Percentiles rank a stretch among this genome's conserved stretches.
These are phyloP conservation scores for Cichorium intybus DNA, from an alignment of 140 eudicot species.

Conservation along the genomic window DNA sequence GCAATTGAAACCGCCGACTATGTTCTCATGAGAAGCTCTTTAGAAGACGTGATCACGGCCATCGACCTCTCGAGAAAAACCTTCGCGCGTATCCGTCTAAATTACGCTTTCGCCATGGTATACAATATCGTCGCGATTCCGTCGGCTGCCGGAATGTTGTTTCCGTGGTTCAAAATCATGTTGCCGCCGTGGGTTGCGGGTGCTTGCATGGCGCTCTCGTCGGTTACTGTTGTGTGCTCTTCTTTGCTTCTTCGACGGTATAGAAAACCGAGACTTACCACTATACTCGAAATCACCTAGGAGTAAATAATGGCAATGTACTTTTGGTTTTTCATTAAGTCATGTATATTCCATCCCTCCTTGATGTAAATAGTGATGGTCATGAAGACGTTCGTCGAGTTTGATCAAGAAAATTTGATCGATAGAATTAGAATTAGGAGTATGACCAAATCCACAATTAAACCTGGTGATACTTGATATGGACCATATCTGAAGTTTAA, in stretches of 20 bases:
- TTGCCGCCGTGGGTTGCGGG: slow-evolving; percentile 97
- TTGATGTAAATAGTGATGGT: slow-evolving; percentile 7
- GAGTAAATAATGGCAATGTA: slow-evolving; percentile 35
- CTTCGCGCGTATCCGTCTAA: slow-evolving; percentile 58
- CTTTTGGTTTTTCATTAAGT: not conserved
- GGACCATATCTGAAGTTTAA: too few relatives aligned
- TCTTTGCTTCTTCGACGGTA: slow-evolving; percentile 80
- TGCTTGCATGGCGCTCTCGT: slow-evolving; percentile 90
- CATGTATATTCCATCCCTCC: slow-evolving; percentile 4
- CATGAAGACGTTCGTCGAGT: not conserved
- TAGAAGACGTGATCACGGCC: slow-evolving; percentile 93
- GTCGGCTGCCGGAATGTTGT: slow-evolving; percentile 67
- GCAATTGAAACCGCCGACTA: slow-evolving; percentile 94
- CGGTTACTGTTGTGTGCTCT: slow-evolving; percentile 87
- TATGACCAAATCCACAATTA: too few relatives aligned
- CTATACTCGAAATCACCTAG: slow-evolving; percentile 64
- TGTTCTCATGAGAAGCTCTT: slow-evolving; percentile 72
- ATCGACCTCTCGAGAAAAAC: slow-evolving; percentile 91
- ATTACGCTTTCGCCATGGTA: slow-evolving; percentile 80
- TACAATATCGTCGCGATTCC: slow-evolving; percentile 76
- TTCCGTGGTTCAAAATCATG: slow-evolving; percentile 54
- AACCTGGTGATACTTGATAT: too few relatives aligned
- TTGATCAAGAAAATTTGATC: slow-evolving; percentile 9
- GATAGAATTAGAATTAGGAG: not conserved
- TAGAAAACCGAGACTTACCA: slow-evolving; percentile 77